Evolutionary conservation across 2,329 filamentous ascomycete species (phyloP).

Genomic region (Trichoderma guizhouense): DNA sequence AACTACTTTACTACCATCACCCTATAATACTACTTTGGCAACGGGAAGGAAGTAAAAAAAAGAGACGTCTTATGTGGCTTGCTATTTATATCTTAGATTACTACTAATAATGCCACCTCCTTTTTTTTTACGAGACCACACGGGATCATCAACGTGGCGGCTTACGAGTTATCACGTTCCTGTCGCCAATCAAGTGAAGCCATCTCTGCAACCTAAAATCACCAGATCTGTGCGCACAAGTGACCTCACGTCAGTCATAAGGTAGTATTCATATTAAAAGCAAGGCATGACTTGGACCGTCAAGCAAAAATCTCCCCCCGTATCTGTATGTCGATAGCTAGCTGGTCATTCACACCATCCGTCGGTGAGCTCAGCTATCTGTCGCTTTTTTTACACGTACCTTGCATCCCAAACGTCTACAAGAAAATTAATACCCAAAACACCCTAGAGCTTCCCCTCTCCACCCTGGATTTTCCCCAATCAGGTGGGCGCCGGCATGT

Average conservation of each 20-base stretch:
- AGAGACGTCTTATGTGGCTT: conserved; percentile 13
- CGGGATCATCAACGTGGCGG: conserved; percentile 14
- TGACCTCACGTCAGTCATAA: neutral
- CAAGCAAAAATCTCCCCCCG: neutral
- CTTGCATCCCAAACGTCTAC: neutral
- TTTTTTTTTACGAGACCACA: conserved; percentile 12
- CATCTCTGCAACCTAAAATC: neutral
- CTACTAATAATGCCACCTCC: conserved; percentile 1
- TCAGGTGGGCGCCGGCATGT: neutral
- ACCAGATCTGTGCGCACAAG: neutral
- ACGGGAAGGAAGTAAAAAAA: neutral
- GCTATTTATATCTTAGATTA: conserved; percentile 12
- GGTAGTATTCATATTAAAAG: neutral
- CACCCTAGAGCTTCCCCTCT: neutral
- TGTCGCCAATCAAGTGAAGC: conserved; percentile 4
- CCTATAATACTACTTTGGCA: neutral
- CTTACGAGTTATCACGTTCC: conserved; percentile 1
- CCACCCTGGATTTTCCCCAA: neutral
- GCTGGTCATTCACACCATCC: neutral
- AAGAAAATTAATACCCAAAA: conserved; percentile 10
- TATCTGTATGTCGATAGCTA: neutral
- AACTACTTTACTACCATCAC: neutral
- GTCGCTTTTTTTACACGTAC: neutral
- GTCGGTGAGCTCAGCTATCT: neutral
- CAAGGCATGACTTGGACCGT: neutral